These are phyloP conservation scores for Hyphochytrium catenoides DNA, from an alignment of 352 stramenopile species.

Conservation along the genomic window DNA sequence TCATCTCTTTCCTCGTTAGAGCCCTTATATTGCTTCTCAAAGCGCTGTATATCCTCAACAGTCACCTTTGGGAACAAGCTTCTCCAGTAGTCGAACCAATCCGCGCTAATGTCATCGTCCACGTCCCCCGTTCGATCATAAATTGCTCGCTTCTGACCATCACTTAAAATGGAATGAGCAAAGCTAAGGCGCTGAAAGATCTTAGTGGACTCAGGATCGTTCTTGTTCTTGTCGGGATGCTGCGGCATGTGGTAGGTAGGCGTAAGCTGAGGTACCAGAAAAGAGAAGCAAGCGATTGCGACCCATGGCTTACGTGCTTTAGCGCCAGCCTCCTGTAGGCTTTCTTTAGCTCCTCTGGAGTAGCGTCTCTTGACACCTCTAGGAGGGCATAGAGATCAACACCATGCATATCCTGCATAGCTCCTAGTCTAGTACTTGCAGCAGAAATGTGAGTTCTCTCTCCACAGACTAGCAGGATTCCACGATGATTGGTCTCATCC, in stretches of 20 bases:
- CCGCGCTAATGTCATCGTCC: constrained; percentile 15
- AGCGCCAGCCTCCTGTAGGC: constrained; percentile 38
- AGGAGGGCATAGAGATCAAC: constrained; percentile 58
- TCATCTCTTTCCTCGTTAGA: constrained; percentile 56
- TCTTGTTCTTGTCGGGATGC: constrained; percentile 69
- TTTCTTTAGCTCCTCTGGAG: constrained; percentile 36
- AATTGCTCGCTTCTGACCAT: constrained; percentile 30
- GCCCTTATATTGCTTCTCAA: constrained; percentile 44
- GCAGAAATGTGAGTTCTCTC: too few relatives aligned
- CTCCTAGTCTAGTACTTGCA: too few relatives aligned
- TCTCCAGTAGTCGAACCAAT: constrained; percentile 56
- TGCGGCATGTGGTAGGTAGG: constrained; percentile 10
- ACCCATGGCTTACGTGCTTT: constrained; percentile 18
- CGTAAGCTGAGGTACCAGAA: constrained; percentile 4
- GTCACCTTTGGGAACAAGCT: constrained; percentile 64
- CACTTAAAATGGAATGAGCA: constrained; percentile 53
- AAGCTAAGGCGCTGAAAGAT: constrained; percentile 65
- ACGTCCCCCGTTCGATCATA: constrained; percentile 66
- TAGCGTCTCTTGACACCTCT: constrained; percentile 20
- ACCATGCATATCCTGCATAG: too few relatives aligned
- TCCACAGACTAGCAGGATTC: too few relatives aligned
- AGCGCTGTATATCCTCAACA: constrained; percentile 37
- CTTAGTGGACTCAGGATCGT: constrained; percentile 31
- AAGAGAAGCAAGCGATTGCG: not conserved
- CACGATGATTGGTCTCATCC: too few relatives aligned